phyloP scores from a whole-genome alignment of 2,329 filamentous ascomycete species.

The Rhinocladiella similis region DNA sequence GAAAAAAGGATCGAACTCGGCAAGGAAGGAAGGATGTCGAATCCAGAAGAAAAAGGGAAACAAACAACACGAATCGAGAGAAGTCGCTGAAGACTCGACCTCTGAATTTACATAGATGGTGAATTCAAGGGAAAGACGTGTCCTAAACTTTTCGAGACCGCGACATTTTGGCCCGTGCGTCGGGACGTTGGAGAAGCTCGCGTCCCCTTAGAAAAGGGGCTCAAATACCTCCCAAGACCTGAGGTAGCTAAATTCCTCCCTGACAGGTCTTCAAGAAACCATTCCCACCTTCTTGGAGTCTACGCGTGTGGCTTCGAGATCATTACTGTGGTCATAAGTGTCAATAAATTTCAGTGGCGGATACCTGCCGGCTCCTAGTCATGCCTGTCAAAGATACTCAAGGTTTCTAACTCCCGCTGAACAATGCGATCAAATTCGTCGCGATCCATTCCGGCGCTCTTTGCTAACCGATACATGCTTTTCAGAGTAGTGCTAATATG shows the following conservation, averaged over 20 bases:
- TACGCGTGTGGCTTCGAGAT: no score
- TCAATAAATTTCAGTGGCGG: no score
- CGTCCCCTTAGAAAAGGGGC: constrained; percentile 3
- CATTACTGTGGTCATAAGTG: no score
- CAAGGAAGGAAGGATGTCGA: background rate
- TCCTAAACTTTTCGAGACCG: constrained; percentile 16
- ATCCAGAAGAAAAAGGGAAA: background rate
- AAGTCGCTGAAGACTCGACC: background rate
- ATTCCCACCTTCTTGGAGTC: no score
- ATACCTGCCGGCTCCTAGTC: constrained; percentile 6
- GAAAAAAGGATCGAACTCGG: background rate
- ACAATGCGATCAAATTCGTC: constrained; percentile 61
- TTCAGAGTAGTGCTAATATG: constrained; percentile 66
- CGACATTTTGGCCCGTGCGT: constrained; percentile 9
- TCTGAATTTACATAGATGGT: background rate
- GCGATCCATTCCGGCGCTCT: constrained; percentile 57
- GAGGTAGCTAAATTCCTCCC: no score
- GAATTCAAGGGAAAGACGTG: constrained; percentile 7
- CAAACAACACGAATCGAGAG: background rate
- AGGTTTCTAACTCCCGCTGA: constrained; percentile 58
- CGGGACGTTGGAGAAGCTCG: background rate
- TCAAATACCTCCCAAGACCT: background rate
- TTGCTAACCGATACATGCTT: constrained; percentile 62
- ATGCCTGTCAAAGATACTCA: constrained; percentile 54
- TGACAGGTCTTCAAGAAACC: no score